Evolutionary conservation across 371 early-diverging fungal species (phyloP).

Genomic region (Actinomortierella ambigua): DNA sequence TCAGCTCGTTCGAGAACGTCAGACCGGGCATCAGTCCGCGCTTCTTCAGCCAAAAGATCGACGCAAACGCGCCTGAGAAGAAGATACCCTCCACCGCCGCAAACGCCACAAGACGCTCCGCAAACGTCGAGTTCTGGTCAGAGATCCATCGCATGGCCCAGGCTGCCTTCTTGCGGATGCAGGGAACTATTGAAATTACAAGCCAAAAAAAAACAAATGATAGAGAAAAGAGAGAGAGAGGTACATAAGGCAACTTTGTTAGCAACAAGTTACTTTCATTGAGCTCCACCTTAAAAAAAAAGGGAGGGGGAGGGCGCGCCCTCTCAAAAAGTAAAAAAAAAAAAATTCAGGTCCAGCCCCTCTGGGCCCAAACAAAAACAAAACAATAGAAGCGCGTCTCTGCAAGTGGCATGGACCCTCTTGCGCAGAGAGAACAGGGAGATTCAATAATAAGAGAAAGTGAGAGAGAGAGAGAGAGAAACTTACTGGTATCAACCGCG

Average conservation of each 20-base stretch:
- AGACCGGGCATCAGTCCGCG: conserved; percentile 99
- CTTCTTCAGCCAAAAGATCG: conserved; percentile 99
- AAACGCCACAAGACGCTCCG: conserved; percentile 97
- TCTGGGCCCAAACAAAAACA: too few species aligned
- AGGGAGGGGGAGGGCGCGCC: too few species aligned
- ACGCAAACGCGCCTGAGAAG: conserved; percentile 99
- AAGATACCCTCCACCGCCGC: conserved; percentile 99
- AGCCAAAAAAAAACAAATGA: too few species aligned
- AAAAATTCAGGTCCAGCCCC: not conserved
- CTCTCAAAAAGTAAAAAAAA: not conserved
- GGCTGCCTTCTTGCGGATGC: conserved; percentile 97
- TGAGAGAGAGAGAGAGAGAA: not conserved
- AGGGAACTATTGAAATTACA: too few species aligned
- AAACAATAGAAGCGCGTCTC: too few species aligned
- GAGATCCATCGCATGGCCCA: conserved; percentile 99
- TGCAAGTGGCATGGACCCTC: too few species aligned
- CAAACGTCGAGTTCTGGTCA: conserved; percentile 86
- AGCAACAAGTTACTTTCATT: too few species aligned
- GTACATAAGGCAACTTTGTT: too few species aligned
- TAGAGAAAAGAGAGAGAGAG: too few species aligned
- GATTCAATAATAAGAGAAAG: too few species aligned
- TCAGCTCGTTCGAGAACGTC: conserved; percentile 99
- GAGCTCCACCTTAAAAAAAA: too few species aligned
- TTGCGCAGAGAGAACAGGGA: too few species aligned
- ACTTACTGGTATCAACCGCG: conserved; percentile 92